Conservation (phyloP, 257 asterid genomes). For the Primulina huaijiensis region DNA sequence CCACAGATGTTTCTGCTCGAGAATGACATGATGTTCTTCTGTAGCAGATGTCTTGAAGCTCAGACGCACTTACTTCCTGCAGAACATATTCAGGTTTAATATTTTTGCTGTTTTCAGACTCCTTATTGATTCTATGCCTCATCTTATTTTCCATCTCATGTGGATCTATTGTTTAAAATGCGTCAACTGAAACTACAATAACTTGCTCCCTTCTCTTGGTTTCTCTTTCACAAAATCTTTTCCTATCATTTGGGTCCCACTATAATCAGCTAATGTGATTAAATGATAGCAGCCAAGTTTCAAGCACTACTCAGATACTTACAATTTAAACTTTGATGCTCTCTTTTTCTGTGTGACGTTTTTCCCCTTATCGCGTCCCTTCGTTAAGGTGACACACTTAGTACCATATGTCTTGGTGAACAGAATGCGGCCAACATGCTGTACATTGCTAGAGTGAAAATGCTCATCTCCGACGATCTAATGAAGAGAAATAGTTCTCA, state of each 20-base stretch:
- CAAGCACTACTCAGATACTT: background rate
- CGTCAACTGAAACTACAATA: background rate
- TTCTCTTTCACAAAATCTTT: background rate
- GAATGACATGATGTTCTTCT: constrained; percentile 28
- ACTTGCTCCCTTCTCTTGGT: background rate
- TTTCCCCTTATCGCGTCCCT: background rate
- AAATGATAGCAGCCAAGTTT: constrained; percentile 9
- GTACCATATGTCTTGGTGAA: constrained; percentile 27
- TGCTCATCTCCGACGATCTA: constrained; percentile 48
- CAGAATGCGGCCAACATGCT: constrained; percentile 76
- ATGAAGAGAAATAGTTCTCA: constrained; percentile 43
- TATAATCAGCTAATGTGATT: background rate
- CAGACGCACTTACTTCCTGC: constrained; percentile 57
- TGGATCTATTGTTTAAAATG: constrained; percentile 8
- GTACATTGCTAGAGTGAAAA: constrained; percentile 67
- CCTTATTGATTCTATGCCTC: constrained; percentile 6
- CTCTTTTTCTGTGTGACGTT: background rate
- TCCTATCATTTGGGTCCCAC: background rate
- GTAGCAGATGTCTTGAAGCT: constrained; percentile 76
- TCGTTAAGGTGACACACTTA: constrained; percentile 5
- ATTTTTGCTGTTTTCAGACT: constrained; percentile 29
- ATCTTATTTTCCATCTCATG: constrained; percentile 9
- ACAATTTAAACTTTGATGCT: background rate
- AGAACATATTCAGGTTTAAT: constrained; percentile 76
- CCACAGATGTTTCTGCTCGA: constrained; percentile 21